Evolutionary conservation across 2,329 filamentous ascomycete species (phyloP).

Genomic region (Periconia sp.): DNA sequence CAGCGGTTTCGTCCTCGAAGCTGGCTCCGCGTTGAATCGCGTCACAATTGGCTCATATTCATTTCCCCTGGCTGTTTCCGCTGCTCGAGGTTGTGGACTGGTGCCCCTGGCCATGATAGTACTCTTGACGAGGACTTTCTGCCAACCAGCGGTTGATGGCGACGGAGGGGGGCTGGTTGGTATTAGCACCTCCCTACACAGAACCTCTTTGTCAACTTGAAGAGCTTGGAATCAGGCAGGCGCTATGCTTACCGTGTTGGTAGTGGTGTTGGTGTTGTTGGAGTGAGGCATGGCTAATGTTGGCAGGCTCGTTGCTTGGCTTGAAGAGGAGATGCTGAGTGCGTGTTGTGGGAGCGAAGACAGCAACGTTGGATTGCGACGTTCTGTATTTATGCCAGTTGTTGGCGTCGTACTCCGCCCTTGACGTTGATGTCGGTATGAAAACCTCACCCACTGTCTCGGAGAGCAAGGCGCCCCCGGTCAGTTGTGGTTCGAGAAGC

Average conservation of each 20-base stretch:
- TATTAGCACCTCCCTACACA: background rate
- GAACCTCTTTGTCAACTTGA: background rate
- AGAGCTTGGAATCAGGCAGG: background rate
- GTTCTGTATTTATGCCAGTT: background rate
- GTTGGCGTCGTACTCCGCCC: background rate
- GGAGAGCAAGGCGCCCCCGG: background rate
- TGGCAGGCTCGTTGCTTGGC: background rate
- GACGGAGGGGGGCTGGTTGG: background rate
- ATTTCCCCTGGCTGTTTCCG: background rate
- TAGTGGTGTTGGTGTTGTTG: background rate
- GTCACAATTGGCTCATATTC: too few relatives aligned
- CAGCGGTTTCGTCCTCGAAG: too few relatives aligned
- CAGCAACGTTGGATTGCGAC: background rate
- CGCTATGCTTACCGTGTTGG: background rate
- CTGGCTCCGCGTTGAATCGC: too few relatives aligned
- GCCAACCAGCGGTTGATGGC: conserved; percentile 4
- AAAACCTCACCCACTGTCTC: background rate
- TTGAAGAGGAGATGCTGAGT: background rate
- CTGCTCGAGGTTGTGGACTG: background rate
- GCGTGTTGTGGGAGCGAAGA: background rate
- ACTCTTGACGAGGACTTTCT: background rate
- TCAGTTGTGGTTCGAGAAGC: background rate
- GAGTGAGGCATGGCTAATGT: background rate
- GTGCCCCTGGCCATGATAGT: background rate
- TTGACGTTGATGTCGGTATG: background rate